A percentile compares a stretch with the other conserved stretches of the same genome.
These are phyloP conservation scores for Aspergillus unguis DNA, from an alignment of 2,329 filamentous ascomycete species.

Conservation along the genomic window DNA sequence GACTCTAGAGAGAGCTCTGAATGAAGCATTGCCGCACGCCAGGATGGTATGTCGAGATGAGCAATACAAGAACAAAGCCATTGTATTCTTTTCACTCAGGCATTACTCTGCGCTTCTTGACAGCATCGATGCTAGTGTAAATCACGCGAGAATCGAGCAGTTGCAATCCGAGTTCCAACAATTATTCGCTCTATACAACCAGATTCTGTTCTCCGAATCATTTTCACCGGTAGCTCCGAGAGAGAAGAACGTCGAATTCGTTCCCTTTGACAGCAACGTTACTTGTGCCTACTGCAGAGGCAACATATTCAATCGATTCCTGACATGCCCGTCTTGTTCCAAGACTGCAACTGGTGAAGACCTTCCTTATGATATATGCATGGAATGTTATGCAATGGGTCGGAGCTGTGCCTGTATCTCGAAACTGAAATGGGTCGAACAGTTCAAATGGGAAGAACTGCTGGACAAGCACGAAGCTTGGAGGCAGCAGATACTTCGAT, in stretches of 20 bases:
- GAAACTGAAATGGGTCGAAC: conserved; percentile 83
- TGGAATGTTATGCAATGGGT: conserved; percentile 99
- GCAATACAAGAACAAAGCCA: conserved; percentile 98
- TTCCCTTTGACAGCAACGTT: conserved; percentile 84
- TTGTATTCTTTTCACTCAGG: conserved; percentile 79
- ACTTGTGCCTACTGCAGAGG: conserved; percentile 94
- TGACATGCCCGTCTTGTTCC: conserved; percentile 84
- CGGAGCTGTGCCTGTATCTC: conserved; percentile 88
- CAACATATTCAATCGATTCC: conserved; percentile 95
- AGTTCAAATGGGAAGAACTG: conserved; percentile 81
- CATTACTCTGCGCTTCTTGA: conserved; percentile 66
- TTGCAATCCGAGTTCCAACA: conserved; percentile 79
- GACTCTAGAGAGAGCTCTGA: conserved; percentile 79
- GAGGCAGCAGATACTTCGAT: conserved; percentile 72
- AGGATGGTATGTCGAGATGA: conserved; percentile 93
- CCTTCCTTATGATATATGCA: conserved; percentile 79
- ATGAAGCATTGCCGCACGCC: conserved; percentile 83
- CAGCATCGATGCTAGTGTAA: conserved; percentile 52
- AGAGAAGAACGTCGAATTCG: conserved; percentile 68
- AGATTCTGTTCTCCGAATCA: conserved; percentile 79
- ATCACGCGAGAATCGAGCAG: conserved; percentile 59
- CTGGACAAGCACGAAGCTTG: conserved; percentile 75
- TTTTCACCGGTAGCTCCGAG: conserved; percentile 63
- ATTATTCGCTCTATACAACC: conserved; percentile 73
- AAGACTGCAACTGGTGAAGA: conserved; percentile 69